Percentiles rank a stretch among this genome's conserved stretches.
Evolutionary conservation across 768 basidiomycete genomes (phyloP).

Genomic region (Termitomyces sp.): DNA sequence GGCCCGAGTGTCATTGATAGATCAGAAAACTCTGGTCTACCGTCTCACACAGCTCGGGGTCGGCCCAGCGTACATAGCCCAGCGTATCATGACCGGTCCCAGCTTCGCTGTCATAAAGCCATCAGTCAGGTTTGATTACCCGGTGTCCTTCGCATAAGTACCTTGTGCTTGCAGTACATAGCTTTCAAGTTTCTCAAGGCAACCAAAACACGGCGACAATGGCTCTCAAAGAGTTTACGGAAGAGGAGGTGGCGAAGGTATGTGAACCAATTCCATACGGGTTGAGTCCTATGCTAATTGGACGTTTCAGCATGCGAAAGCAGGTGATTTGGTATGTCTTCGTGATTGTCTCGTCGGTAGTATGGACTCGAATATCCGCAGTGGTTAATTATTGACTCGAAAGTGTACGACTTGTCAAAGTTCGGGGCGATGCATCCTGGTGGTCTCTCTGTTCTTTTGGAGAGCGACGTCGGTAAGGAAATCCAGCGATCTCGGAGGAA

Average conservation of each 20-base stretch:
- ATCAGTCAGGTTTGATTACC: conserved; percentile 10
- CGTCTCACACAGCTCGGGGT: neutral
- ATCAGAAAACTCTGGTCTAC: neutral
- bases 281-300: neutral
- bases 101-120: neutral
- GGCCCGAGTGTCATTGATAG: neutral
- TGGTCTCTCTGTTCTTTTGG: conserved; percentile 62
- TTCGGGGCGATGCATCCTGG: conserved; percentile 77
- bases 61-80: neutral
- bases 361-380: neutral
- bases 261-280: neutral
- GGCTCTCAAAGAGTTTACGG: conserved; percentile 16
- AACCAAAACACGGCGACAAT: conserved; percentile 5
- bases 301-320: conserved; percentile 12
- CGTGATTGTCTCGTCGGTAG: neutral
- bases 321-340: conserved; percentile 17
- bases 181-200: neutral
- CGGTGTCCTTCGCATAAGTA: conserved; percentile 14
- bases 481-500: neutral
- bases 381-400: conserved; percentile 22
- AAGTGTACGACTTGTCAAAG: conserved; percentile 69
- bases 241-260: conserved; percentile 20
- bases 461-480: conserved; percentile 58
- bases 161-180: neutral
- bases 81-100: too few species aligned